These are phyloP conservation scores for Aspergillus sclerotialis DNA, from an alignment of 2,329 filamentous ascomycete species.

Conservation along the genomic window DNA sequence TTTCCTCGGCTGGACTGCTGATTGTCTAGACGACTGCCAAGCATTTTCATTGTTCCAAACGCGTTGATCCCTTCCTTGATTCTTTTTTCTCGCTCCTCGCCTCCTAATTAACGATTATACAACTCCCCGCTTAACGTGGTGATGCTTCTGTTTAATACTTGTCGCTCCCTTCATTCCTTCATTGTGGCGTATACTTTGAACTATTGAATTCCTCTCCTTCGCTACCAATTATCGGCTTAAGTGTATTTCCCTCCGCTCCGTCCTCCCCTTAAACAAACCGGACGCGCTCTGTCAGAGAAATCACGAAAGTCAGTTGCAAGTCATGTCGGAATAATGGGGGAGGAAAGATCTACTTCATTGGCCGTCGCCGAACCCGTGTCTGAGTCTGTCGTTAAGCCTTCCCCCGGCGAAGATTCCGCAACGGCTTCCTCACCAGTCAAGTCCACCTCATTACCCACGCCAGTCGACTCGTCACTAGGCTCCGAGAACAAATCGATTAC, in stretches of 20 bases:
- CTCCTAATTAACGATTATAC: too few species aligned
- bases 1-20: neutral
- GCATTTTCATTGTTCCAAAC: neutral
- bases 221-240: too few species aligned
- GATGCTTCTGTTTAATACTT: neutral
- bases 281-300: too few species aligned
- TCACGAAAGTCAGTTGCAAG: constrained; percentile 10
- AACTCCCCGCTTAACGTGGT: neutral
- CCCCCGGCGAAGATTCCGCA: constrained; percentile 21
- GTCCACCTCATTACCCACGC: constrained; percentile 21
- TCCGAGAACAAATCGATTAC: constrained; percentile 18
- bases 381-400: constrained; percentile 15
- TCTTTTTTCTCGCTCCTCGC: neutral
- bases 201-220: too few species aligned
- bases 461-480: constrained; percentile 14
- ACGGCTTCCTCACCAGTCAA: constrained; percentile 17
- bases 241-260: too few species aligned
- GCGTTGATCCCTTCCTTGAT: neutral
- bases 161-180: neutral
- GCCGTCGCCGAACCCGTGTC: constrained; percentile 20
- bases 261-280: constrained; percentile 1
- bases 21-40: neutral
- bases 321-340: constrained; percentile 31
- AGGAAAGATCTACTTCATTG: constrained; percentile 22
- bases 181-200: too few species aligned